Evolutionary conservation across 495 filamentous ascomycete genomes (phyloP), one percentile per base, ranked within the genome.

Genomic region (Penicillium arizonense): DNA sequence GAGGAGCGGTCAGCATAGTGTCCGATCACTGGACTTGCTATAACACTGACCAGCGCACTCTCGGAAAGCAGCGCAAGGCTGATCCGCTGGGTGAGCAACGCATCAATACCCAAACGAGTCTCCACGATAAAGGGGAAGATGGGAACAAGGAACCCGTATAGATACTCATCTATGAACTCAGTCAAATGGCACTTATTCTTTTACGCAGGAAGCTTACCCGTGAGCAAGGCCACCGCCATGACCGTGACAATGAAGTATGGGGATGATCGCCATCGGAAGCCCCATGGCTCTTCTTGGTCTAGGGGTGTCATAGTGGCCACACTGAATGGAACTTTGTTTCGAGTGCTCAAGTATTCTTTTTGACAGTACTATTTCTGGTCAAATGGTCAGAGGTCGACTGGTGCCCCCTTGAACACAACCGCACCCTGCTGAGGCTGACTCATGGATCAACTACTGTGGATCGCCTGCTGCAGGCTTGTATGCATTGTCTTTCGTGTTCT

Each of bases 171-270:
- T 67, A 41, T 38, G 3, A 14, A 26, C 14, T 63, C 90, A 47
- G 87, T 89, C 68, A 76, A 23, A 3, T 23, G 18, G 39, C 5
- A 14, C 14, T 0, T n/a, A 10, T 13, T 23, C 5, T 9, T 1
- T 7, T 38, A 20, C 9, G 89, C 44, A 81, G 79, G 56, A 87
- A 26, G 1, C 33, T 20, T 54, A 63, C 59, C 59, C 7, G 54
- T 58, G 20, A 62, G 58, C 20, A 65, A 23, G 35, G 62, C 59
- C 41, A 65, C 57, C 20, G 57, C 61, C 52, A 64, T 56, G 20
- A 60, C 44, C 16, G 52, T 41, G 23, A 64, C 56, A 42, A 64
- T 61, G 33, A 67, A 63, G 37, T 52, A 39, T 1, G 49, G 40
- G 24, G 57, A 67, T 9, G 63, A 67, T n/a, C 60, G 61, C 61